Conservation (phyloP, 2,329 filamentous ascomycete species). For the Penicillium sp. region DNA sequence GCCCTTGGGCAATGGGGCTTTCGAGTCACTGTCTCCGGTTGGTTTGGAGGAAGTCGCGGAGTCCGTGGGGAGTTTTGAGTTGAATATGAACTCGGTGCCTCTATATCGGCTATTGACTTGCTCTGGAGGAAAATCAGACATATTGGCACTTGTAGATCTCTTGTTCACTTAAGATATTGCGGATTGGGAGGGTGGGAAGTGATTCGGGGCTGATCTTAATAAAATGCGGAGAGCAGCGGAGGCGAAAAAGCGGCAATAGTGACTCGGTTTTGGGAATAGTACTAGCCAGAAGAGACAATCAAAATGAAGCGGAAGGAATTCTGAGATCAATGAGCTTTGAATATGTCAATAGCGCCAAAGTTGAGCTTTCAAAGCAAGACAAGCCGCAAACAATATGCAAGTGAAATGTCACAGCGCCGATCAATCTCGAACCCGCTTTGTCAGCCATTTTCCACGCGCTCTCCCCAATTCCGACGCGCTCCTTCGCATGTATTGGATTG, state of each 20-base stretch:
- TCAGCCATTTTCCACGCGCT: conserved; percentile 11
- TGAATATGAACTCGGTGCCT: conserved; percentile 15
- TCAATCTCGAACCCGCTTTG: conserved; percentile 15
- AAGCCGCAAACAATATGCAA: neutral
- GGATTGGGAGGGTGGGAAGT: neutral
- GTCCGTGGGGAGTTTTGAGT: conserved; percentile 5
- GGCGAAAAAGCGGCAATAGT: neutral
- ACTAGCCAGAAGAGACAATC: neutral
- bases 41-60: conserved; percentile 20
- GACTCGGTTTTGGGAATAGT: neutral
- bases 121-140: conserved; percentile 25
- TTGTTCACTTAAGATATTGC: neutral
- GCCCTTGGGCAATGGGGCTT: conserved; percentile 43
- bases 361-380: neutral
- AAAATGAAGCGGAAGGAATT: neutral
- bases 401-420: neutral
- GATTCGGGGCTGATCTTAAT: conserved; percentile 21
- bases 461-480: conserved; percentile 1
- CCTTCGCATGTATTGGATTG: neutral
- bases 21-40: conserved; percentile 25
- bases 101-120: conserved; percentile 21
- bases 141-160: neutral
- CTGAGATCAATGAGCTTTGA: neutral
- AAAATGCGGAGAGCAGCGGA: conserved; percentile 12
- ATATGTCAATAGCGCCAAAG: neutral